phyloP scores from a whole-genome alignment of 1,284 basidiomycete species.

The Cryptococcus hybrid region DNA sequence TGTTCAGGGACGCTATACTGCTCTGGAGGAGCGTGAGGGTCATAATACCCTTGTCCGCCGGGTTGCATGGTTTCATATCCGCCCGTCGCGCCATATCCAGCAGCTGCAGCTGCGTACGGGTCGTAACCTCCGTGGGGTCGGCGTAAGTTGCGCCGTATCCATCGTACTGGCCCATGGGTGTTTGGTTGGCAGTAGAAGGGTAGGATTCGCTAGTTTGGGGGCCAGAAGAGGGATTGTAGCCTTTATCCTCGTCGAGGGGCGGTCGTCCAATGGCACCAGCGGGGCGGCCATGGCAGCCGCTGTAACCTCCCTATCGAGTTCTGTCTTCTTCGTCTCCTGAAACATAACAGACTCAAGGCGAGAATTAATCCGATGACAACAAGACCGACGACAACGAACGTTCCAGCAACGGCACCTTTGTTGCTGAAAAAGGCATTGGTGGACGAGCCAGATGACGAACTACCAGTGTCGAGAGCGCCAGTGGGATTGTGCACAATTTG shows the following conservation, averaged over 20 bases:
- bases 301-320: conserved; percentile 49
- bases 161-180: conserved; percentile 49
- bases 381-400: conserved; percentile 52
- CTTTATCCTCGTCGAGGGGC: conserved; percentile 50
- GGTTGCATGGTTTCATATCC: conserved; percentile 18
- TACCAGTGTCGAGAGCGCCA: conserved; percentile 25
- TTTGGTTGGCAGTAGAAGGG: conserved; percentile 41
- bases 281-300: conserved; percentile 49
- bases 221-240: conserved; percentile 26
- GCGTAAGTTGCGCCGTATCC: conserved; percentile 44
- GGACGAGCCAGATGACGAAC: not conserved
- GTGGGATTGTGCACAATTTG: conserved; percentile 47
- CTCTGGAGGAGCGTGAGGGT: not conserved
- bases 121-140: not conserved
- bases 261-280: conserved; percentile 35
- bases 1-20: conserved; percentile 5
- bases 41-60: conserved; percentile 6
- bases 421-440: not conserved
- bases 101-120: conserved; percentile 11
- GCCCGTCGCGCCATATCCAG: not conserved
- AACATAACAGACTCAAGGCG: not conserved
- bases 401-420: conserved; percentile 46
- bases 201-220: conserved; percentile 37
- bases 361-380: conserved; percentile 7
- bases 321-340: not conserved